Base-by-base conservation (phyloP, 352 stramenopile species). In the Saprolegnia parasitica region DNA sequence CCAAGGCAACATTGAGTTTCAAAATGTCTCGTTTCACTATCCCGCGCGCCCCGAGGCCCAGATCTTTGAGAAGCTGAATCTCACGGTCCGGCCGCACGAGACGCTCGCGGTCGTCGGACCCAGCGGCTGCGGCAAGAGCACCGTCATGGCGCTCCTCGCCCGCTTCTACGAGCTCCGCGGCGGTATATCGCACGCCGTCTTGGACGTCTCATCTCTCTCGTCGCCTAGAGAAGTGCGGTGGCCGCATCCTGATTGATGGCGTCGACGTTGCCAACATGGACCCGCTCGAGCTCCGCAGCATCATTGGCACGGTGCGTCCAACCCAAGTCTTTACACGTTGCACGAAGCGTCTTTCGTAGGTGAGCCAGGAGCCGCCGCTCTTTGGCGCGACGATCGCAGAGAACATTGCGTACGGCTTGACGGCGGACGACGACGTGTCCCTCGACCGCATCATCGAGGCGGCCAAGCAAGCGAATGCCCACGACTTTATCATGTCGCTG, bases 131-230 rank as follows among this genome's bases (percentile, higher is more conserved):
- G 83, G 89, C 60, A 96, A 96, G 73, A 95, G 87, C 11, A 97
- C 90, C 20, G 76, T 97, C 32, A 81, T 77, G 10, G 76, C 86
- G 26, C 73, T 97, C 1, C 75, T 98, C 1, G 96, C 95, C 65
- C 75, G 89, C n/a, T 96, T 98, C 70, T 97, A 96, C 67, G 87
- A 97, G 71, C 76, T 96, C 8, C 40, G 90, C 20, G 81, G 75
- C 63, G 83, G 89, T 58, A 74, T 74, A 29, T 54, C 29, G 15
- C 16, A 18, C 18, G n/a, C n/a, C n/a, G n/a, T n/a, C n/a, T n/a
- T 55, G 0, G 23, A 54, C 16, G 39, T 35, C 56, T 66, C 20
- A 50, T 65, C 13, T 26, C n/a, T 65, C 6, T 24, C 16, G 58
- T 24, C 65, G 55, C 5, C 37, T 63, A 56, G 72, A 76, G 42